These are phyloP conservation scores for Cyberlindnera bimundalis DNA, from an alignment of 805 yeast genomes.

Conservation along the genomic window DNA sequence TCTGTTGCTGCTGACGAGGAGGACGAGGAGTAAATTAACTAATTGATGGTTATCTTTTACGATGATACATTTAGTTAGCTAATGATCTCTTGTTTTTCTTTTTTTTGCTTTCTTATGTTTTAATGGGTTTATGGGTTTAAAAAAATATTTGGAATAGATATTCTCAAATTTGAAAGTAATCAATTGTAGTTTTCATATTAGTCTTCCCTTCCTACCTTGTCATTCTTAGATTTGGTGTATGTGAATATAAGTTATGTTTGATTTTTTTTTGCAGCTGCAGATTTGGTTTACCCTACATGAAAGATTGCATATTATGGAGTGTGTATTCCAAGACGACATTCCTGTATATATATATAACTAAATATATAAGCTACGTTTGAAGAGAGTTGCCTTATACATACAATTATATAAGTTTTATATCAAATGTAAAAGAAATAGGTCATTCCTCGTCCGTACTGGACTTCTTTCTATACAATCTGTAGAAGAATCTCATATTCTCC, in stretches of 20 bases:
- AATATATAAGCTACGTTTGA: no score
- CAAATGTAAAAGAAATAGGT: background rate
- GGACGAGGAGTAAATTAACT: conserved; percentile 74
- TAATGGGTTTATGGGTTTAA: conserved; percentile 18
- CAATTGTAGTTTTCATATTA: conserved; percentile 5
- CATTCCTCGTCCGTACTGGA: background rate
- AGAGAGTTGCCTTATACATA: no score
- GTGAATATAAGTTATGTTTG: no score
- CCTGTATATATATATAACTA: no score
- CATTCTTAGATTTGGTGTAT: no score
- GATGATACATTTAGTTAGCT: conserved; percentile 17
- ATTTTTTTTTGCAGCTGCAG: no score
- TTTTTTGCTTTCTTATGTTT: conserved; percentile 14
- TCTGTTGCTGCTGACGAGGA: conserved; percentile 96
- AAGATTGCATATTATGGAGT: no score
- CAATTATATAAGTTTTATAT: no score
- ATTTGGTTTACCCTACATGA: no score
- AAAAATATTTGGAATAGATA: conserved; percentile 8
- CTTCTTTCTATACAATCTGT: conserved; percentile 62
- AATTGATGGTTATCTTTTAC: conserved; percentile 17
- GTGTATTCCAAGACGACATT: no score
- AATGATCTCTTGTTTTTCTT: conserved; percentile 10
- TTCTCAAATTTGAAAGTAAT: conserved; percentile 12
- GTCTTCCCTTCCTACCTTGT: no score
- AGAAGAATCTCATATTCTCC: conserved; percentile 86